Percentiles rank a stretch among this genome's conserved stretches.
These are phyloP conservation scores for Cryptococcus wingfieldii DNA, from an alignment of 1,284 basidiomycete species.

Conservation along the genomic window DNA sequence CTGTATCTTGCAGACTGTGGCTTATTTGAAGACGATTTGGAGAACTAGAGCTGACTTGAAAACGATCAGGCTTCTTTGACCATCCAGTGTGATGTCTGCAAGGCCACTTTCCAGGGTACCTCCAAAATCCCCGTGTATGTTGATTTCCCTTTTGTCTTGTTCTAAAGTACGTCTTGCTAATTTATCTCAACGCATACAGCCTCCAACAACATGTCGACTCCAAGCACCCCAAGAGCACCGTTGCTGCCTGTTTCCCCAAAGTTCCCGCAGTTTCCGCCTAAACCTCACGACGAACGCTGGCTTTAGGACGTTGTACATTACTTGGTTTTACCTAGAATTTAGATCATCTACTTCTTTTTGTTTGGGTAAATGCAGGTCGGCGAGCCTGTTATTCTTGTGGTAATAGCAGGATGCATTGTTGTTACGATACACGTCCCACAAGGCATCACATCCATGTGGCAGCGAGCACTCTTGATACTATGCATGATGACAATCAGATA, in stretches of 20 bases:
- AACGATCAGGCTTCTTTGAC: constrained; percentile 45
- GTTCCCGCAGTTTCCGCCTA: constrained; percentile 20
- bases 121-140: constrained; percentile 49
- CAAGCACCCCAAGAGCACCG: constrained; percentile 34
- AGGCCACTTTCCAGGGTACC: constrained; percentile 52
- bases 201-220: constrained; percentile 36
- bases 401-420: constrained; percentile 2
- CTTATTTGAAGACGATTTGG: background rate
- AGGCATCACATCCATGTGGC: too few species aligned
- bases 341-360: background rate
- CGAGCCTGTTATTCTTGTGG: background rate
- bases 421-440: background rate
- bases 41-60: constrained; percentile 15
- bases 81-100: constrained; percentile 52
- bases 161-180: background rate
- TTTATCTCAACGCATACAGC: constrained; percentile 14
- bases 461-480: background rate
- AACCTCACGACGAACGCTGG: too few species aligned
- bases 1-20: background rate
- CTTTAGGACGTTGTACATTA: too few species aligned
- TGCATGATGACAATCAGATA: constrained; percentile 2
- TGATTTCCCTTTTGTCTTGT: background rate
- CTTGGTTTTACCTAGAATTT: too few species aligned
- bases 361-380: background rate
- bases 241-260: constrained; percentile 39